A percentile compares a stretch with the other conserved stretches of the same genome.
Conservation (phyloP, 768 basidiomycete genomes). For the Kwoniella botswanensis region DNA sequence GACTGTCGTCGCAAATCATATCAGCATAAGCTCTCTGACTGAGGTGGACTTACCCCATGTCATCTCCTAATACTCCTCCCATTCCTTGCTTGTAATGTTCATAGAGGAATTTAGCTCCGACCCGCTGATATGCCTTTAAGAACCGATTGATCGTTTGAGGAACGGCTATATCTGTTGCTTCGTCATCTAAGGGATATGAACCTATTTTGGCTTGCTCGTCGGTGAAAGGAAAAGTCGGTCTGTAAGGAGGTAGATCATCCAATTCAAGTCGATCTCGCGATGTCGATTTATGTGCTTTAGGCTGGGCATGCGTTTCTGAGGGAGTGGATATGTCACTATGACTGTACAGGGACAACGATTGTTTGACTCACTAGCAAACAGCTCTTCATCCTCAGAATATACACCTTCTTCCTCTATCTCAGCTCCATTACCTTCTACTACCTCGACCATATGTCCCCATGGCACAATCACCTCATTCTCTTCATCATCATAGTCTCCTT, state of each 20-base stretch:
- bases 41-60: slow-evolving; percentile 76
- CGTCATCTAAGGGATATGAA: slow-evolving; percentile 34
- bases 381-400: slow-evolving; percentile 42
- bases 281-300: neutral
- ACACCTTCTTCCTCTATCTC: slow-evolving; percentile 28
- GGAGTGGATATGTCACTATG: neutral
- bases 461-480: slow-evolving; percentile 27
- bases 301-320: neutral
- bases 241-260: slow-evolving; percentile 27
- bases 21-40: slow-evolving; percentile 10
- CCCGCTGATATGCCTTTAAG: slow-evolving; percentile 87
- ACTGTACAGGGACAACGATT: neutral
- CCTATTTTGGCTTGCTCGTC: slow-evolving; percentile 34
- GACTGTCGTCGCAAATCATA: slow-evolving; percentile 11
- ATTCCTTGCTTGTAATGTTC: slow-evolving; percentile 68
- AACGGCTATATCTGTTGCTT: slow-evolving; percentile 39
- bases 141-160: slow-evolving; percentile 72
- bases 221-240: slow-evolving; percentile 35
- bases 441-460: slow-evolving; percentile 4
- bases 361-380: slow-evolving; percentile 11
- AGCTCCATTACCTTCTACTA: neutral
- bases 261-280: neutral
- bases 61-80: slow-evolving; percentile 89
- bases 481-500: slow-evolving; percentile 30
- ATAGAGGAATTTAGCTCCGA: slow-evolving; percentile 83